phyloP scores from a whole-genome alignment of 371 early-diverging fungal species.

The Parasitella parasitica region DNA sequence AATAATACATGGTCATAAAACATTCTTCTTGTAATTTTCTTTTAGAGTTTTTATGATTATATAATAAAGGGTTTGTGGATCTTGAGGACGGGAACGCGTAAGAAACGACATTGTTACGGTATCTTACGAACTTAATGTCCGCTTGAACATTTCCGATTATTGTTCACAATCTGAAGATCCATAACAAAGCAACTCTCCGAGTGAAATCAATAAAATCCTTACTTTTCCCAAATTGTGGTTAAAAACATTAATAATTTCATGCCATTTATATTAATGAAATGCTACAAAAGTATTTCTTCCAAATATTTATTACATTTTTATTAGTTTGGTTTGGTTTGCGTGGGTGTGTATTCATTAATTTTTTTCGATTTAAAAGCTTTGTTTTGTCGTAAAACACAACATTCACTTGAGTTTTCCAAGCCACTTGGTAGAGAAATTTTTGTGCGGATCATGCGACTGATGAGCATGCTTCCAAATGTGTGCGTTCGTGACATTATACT shows the following conservation, averaged over 20 bases:
- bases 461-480: too few species aligned
- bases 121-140: slow-evolving; percentile 46
- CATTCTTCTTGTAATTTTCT: slow-evolving; percentile 1
- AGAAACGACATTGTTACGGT: slow-evolving; percentile 38
- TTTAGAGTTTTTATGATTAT: slow-evolving; percentile 2
- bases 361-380: too few species aligned
- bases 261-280: too few species aligned
- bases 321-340: too few species aligned
- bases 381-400: too few species aligned
- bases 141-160: slow-evolving; percentile 44
- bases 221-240: slow-evolving; percentile 6
- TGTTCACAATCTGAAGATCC: slow-evolving; percentile 31
- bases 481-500: too few species aligned
- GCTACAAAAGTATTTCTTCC: too few species aligned
- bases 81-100: slow-evolving; percentile 56
- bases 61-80: slow-evolving; percentile 21
- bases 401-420: too few species aligned
- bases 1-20: neutral
- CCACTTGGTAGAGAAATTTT: too few species aligned
- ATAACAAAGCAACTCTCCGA: slow-evolving; percentile 5
- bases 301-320: too few species aligned
- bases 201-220: neutral
- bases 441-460: too few species aligned
- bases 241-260: neutral
- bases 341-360: too few species aligned